phyloP scores from a whole-genome alignment of 106 monocot species.

The Phalaenopsis aphrodite region DNA sequence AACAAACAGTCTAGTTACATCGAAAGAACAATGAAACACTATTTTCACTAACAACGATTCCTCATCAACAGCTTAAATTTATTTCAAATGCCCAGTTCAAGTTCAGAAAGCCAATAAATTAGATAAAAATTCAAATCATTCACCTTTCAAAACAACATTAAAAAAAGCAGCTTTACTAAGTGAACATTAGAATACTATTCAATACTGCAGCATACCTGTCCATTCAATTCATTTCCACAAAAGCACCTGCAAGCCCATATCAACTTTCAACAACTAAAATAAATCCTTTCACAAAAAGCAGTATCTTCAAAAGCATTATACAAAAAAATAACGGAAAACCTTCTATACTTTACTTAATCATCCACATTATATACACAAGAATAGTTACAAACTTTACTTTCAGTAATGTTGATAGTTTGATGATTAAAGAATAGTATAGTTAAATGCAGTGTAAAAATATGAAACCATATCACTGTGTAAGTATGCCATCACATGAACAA shows the following conservation, averaged over 20 bases:
- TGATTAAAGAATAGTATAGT: neutral
- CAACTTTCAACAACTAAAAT: neutral
- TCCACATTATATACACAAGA: neutral
- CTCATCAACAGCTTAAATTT: neutral
- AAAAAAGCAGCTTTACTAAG: neutral
- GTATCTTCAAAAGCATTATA: neutral
- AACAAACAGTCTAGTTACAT: conserved; percentile 1
- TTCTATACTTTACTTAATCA: neutral
- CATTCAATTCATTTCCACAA: conserved; percentile 33
- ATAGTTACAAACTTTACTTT: neutral
- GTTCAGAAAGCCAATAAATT: neutral
- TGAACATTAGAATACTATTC: neutral
- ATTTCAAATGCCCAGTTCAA: neutral
- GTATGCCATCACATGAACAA: neutral
- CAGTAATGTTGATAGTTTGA: neutral
- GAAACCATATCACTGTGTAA: neutral
- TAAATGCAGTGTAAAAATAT: neutral
- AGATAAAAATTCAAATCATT: neutral
- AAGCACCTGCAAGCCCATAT: conserved; percentile 36
- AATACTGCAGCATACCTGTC: conserved; percentile 30
- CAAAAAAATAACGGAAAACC: neutral
- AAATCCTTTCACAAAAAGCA: neutral
- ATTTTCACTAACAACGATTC: neutral
- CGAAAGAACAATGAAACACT: neutral
- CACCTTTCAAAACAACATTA: neutral